Base-by-base conservation (phyloP, 2,329 filamentous ascomycete genomes). In the Xylaria polymorpha region DNA sequence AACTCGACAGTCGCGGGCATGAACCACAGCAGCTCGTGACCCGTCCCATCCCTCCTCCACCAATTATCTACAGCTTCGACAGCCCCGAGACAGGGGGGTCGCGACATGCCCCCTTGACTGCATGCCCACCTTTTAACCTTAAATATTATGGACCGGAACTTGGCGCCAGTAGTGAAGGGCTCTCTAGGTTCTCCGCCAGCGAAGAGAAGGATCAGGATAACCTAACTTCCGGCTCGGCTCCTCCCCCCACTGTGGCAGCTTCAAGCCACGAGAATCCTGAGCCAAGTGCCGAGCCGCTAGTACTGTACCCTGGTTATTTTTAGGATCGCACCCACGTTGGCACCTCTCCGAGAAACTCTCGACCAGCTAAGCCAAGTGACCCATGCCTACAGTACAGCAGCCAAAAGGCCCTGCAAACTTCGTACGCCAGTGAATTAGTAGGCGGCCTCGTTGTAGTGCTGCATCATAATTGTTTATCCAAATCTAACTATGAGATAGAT, bases 51-150 rank as follows among this genome's bases (percentile, higher is more conserved):
- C n/a, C 25, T 41, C 14, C 41, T 25, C 39, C 25, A n/a, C 60
- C 39, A 56, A 55, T 29, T 48, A 55, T 60, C 32, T 39, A 32
- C 8, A 43, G n/a, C 22, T 18, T 25, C 22, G 3, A 51, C 43
- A 46, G 1, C 43, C 43, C 7, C 14, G 41, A 43, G 41, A 43
- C 43, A 12, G 48, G 29, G 22, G 29, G 5, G 48, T 15, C 22
- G 29, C 46, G 12, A 50, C 48, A 51, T 8, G 22, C 4, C 48
- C 48, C 22, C 32, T 25, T 55, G 29, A 15, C 39, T 4, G 8
- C 10, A 29, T 61, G 41, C n/a, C 64, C 64, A 57, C 64, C 57
- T 61, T 66, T 61, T 66, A 66, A 66, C 64, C 64, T 66, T 66
- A 66, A 66, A 62, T 56, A 41, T 62, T 61, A 62, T 55, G 58